Evolutionary conservation across 2,329 filamentous ascomycete genomes (phyloP).

Genomic region (Chalaropsis ovoidea): DNA sequence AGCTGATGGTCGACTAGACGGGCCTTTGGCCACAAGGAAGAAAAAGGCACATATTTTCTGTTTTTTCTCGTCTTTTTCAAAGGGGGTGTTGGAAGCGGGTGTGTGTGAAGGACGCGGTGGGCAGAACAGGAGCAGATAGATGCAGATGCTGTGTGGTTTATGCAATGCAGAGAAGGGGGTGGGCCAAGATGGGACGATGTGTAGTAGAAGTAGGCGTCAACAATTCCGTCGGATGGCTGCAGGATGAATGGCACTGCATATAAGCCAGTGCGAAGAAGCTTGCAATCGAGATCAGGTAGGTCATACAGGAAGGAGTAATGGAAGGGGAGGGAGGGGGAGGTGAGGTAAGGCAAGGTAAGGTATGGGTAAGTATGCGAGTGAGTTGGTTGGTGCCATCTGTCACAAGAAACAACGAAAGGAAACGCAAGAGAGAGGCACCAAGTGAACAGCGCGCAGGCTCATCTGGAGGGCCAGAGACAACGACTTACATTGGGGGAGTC

Average conservation of each 20-base stretch:
- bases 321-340: background rate
- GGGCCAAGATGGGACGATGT: slow-evolving; percentile 13
- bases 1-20: background rate
- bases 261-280: slow-evolving; percentile 6
- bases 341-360: background rate
- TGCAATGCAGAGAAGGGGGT: slow-evolving; percentile 12
- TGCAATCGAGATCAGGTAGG: slow-evolving; percentile 10
- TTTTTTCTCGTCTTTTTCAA: background rate
- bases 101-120: background rate
- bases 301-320: slow-evolving; percentile 3
- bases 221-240: slow-evolving; percentile 7
- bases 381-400: background rate
- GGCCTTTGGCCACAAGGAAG: background rate
- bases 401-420: background rate
- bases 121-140: background rate
- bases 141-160: background rate
- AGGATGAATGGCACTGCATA: slow-evolving; percentile 4
- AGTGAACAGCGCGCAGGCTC: background rate
- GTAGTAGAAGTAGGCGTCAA: slow-evolving; percentile 1
- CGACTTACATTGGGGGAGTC: background rate
- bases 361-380: background rate
- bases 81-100: background rate
- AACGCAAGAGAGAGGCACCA: background rate
- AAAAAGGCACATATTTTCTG: background rate
- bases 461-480: background rate